phyloP scores from a whole-genome alignment of 2,329 filamentous ascomycete species.

The Gnomoniopsis smithogilvyi region DNA sequence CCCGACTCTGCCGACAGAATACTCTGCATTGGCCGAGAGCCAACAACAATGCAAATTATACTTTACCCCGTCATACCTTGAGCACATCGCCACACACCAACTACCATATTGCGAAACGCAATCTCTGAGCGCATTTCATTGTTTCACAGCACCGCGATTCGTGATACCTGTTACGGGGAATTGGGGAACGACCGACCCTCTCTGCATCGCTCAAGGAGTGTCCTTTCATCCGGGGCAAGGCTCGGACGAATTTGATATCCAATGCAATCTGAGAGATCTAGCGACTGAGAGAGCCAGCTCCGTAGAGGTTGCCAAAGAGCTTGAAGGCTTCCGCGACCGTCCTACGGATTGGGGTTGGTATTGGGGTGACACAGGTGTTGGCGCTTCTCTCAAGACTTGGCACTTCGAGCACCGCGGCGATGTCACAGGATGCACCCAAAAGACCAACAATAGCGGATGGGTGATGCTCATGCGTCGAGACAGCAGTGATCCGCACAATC shows the following conservation, averaged over 20 bases:
- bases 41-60: slow-evolving; percentile 3
- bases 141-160: slow-evolving; percentile 7
- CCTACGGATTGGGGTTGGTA: slow-evolving; percentile 19
- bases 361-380: slow-evolving; percentile 24
- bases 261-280: slow-evolving; percentile 16
- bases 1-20: not conserved
- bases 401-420: slow-evolving; percentile 13
- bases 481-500: slow-evolving; percentile 21
- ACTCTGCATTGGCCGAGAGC: not conserved
- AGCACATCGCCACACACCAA: slow-evolving; percentile 10
- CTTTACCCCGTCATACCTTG: not conserved
- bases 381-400: slow-evolving; percentile 20
- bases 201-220: slow-evolving; percentile 19
- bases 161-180: not conserved
- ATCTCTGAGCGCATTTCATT: slow-evolving; percentile 1
- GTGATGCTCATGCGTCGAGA: slow-evolving; percentile 26
- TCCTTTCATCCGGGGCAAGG: slow-evolving; percentile 6
- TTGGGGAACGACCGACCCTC: slow-evolving; percentile 11
- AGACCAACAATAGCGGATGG: slow-evolving; percentile 18
- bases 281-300: not conserved
- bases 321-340: slow-evolving; percentile 19
- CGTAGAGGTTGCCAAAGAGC: slow-evolving; percentile 7
- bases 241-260: slow-evolving; percentile 12
- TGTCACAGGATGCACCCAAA: slow-evolving; percentile 2
- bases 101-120: slow-evolving; percentile 9